Evolutionary conservation across 2,329 filamentous ascomycete species (phyloP).

Genomic region (Nigrospora osmanthi): DNA sequence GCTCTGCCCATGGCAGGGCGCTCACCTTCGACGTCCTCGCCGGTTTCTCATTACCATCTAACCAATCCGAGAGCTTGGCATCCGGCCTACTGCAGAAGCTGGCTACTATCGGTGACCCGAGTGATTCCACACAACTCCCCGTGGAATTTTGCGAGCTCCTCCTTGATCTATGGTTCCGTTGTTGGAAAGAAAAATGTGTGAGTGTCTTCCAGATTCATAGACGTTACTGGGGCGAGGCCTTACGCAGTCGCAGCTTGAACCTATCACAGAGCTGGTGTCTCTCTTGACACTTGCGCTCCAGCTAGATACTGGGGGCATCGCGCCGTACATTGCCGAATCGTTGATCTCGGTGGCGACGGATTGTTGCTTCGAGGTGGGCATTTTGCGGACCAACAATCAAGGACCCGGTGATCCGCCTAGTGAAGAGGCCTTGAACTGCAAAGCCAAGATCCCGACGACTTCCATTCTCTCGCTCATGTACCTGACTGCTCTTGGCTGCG

Average conservation of each 20-base stretch:
- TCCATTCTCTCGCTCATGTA: conserved; percentile 61
- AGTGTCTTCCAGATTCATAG: conserved; percentile 12
- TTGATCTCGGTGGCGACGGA: conserved; percentile 48
- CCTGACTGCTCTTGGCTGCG: conserved; percentile 52
- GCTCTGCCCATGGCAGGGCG: conserved; percentile 42
- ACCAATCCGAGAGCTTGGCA: conserved; percentile 53
- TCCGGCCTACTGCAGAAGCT: conserved; percentile 61
- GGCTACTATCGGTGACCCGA: conserved; percentile 44
- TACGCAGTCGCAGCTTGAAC: conserved; percentile 32
- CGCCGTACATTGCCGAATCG: conserved; percentile 49
- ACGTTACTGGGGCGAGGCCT: not conserved
- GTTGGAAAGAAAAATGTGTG: conserved; percentile 48
- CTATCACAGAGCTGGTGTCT: conserved; percentile 58
- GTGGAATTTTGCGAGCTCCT: conserved; percentile 57
- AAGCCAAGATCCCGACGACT: conserved; percentile 51
- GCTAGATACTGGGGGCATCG: conserved; percentile 34
- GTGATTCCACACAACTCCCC: conserved; percentile 46
- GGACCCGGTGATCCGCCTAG: conserved; percentile 40
- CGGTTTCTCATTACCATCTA: conserved; percentile 56
- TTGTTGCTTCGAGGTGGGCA: conserved; percentile 52
- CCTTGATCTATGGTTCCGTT: conserved; percentile 60
- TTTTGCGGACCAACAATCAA: conserved; percentile 43
- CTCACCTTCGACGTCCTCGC: conserved; percentile 62
- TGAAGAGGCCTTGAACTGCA: conserved; percentile 33
- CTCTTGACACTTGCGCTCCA: conserved; percentile 5